Percentiles rank a stretch among this genome's conserved stretches.
Conservation (phyloP, 163 green algal genomes). For the Scenedesmus sp. region DNA sequence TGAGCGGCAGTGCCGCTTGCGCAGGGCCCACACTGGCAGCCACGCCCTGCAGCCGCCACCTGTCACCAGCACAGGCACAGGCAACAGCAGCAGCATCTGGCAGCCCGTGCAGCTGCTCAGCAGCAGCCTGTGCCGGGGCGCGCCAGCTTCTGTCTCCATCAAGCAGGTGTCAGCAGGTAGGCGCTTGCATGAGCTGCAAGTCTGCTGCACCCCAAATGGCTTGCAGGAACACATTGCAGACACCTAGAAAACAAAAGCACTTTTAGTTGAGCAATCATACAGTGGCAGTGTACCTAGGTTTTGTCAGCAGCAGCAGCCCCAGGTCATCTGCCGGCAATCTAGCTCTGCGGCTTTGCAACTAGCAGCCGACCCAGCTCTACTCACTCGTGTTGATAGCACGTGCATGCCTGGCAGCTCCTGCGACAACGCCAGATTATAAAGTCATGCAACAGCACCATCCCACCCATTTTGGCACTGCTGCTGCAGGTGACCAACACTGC, state of each 20-base stretch:
- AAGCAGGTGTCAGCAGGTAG: neutral
- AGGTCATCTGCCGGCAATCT: too few species aligned
- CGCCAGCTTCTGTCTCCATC: neutral
- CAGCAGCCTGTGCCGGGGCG: neutral
- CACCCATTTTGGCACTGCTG: neutral
- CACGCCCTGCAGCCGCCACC: neutral
- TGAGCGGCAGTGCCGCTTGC: neutral
- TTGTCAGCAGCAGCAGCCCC: too few species aligned
- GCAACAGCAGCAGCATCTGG: constrained; percentile 17
- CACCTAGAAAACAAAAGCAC: too few species aligned
- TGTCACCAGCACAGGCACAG: neutral
- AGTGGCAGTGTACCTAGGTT: too few species aligned
- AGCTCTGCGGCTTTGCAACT: too few species aligned
- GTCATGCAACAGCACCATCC: neutral
- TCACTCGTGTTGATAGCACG: neutral
- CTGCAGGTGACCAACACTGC: constrained; percentile 23
- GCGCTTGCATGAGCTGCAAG: neutral
- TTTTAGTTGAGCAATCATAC: too few species aligned
- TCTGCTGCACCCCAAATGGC: too few species aligned
- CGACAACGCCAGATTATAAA: neutral
- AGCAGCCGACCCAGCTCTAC: too few species aligned
- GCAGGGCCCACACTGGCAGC: neutral
- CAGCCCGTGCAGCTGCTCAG: constrained; percentile 1
- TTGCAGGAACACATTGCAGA: neutral
- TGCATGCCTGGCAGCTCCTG: neutral